phyloP scores from a whole-genome alignment of 192 early-diverging fungal species.

The Backusella australiensis region DNA sequence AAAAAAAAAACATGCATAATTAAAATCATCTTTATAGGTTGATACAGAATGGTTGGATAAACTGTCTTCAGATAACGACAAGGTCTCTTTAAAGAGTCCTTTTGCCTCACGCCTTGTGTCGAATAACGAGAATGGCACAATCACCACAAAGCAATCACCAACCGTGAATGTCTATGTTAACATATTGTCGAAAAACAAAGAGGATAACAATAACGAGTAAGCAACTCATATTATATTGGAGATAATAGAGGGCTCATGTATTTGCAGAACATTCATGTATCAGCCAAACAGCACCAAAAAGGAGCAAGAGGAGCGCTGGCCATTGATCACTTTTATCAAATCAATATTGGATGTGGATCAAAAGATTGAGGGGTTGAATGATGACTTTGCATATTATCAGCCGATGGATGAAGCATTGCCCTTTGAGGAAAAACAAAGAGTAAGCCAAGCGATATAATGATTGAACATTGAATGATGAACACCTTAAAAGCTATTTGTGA shows the following conservation, averaged over 20 bases:
- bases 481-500: slow-evolving; percentile 30
- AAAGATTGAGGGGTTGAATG: neutral
- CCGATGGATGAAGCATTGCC: slow-evolving; percentile 21
- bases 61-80: slow-evolving; percentile 2
- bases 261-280: neutral
- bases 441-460: neutral
- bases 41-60: slow-evolving; percentile 44
- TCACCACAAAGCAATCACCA: slow-evolving; percentile 20
- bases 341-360: slow-evolving; percentile 23
- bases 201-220: slow-evolving; percentile 2
- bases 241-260: neutral
- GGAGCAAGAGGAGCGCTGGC: slow-evolving; percentile 17
- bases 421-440: neutral
- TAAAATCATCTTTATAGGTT: slow-evolving; percentile 24
- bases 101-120: slow-evolving; percentile 12
- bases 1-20: neutral
- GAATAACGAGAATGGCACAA: neutral
- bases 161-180: slow-evolving; percentile 36
- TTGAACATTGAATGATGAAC: too few species aligned
- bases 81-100: slow-evolving; percentile 11
- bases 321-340: slow-evolving; percentile 16
- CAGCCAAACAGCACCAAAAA: neutral
- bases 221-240: neutral
- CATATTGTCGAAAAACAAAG: slow-evolving; percentile 20
- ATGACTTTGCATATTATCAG: slow-evolving; percentile 21